phyloP scores from a whole-genome alignment of 306 rosid genomes.

The Lathyrus oleraceus region DNA sequence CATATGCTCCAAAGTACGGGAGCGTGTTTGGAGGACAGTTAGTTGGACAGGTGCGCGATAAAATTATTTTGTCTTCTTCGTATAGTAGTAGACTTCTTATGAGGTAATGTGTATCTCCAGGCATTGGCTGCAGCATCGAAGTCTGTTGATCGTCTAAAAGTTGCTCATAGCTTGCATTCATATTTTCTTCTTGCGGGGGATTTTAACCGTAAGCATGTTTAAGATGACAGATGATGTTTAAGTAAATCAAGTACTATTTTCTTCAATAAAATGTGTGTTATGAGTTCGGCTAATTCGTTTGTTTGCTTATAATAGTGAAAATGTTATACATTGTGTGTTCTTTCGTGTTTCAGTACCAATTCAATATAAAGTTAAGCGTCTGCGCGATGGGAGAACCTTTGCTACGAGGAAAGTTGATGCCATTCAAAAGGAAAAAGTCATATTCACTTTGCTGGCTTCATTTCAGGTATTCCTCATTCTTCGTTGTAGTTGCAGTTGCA shows the following conservation, averaged over 20 bases:
- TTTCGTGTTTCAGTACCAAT: too few species aligned
- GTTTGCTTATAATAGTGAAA: too few species aligned
- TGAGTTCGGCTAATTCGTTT: too few species aligned
- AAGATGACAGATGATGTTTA: too few species aligned
- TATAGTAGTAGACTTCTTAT: conserved; percentile 24
- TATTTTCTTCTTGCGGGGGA: conserved; percentile 93
- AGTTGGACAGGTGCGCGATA: conserved; percentile 74
- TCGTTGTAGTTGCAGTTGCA: background rate
- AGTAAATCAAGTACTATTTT: too few species aligned
- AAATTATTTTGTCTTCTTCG: conserved; percentile 29
- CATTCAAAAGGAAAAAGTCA: conserved; percentile 74
- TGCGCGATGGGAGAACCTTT: conserved; percentile 92
- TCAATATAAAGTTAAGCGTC: conserved; percentile 49
- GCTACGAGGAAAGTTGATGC: conserved; percentile 92
- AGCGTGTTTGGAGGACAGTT: conserved; percentile 92
- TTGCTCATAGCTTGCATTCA: conserved; percentile 84
- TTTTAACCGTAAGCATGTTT: conserved; percentile 66
- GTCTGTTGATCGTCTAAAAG: conserved; percentile 82
- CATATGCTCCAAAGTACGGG: conserved; percentile 78
- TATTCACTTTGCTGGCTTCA: conserved; percentile 86
- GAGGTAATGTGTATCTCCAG: conserved; percentile 45
- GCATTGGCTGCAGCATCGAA: conserved; percentile 97
- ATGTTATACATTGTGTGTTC: too few species aligned
- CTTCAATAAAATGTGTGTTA: too few species aligned
- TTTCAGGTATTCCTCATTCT: conserved; percentile 66